phyloP scores from a whole-genome alignment of 2,329 filamentous ascomycete genomes.

The Cadophora sp. region DNA sequence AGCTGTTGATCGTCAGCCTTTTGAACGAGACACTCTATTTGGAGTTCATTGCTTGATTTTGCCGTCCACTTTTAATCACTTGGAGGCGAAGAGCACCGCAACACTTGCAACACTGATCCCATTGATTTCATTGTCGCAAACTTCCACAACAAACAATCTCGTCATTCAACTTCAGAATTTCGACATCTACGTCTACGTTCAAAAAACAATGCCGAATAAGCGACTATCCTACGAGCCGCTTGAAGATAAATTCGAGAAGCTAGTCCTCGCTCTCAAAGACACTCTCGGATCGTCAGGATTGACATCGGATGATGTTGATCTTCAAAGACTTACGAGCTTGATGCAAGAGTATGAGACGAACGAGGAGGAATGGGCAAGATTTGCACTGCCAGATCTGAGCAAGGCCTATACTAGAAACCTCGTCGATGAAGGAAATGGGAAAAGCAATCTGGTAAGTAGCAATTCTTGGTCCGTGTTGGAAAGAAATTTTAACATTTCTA shows the following conservation, averaged over 20 bases:
- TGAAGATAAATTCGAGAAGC: neutral
- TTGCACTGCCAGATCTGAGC: neutral
- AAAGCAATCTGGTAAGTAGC: neutral
- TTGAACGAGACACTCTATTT: neutral
- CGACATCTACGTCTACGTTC: neutral
- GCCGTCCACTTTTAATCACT: neutral
- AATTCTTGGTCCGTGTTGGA: no score
- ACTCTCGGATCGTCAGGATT: neutral
- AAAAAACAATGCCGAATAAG: neutral
- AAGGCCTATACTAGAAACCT: neutral
- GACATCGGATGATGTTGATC: neutral
- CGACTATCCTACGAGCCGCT: neutral
- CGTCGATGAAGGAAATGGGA: neutral
- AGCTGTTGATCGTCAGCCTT: neutral
- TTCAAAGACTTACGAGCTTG: neutral
- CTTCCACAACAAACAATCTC: neutral
- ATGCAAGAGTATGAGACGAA: neutral
- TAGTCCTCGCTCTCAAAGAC: neutral
- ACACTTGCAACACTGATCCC: neutral
- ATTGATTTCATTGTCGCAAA: neutral
- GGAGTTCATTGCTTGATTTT: neutral
- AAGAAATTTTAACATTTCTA: neutral
- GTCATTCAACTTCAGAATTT: neutral
- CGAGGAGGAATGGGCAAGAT: neutral
- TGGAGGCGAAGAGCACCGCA: neutral